phyloP scores from a whole-genome alignment of 2,329 filamentous ascomycete species.

The Tolypocladium capitatum region DNA sequence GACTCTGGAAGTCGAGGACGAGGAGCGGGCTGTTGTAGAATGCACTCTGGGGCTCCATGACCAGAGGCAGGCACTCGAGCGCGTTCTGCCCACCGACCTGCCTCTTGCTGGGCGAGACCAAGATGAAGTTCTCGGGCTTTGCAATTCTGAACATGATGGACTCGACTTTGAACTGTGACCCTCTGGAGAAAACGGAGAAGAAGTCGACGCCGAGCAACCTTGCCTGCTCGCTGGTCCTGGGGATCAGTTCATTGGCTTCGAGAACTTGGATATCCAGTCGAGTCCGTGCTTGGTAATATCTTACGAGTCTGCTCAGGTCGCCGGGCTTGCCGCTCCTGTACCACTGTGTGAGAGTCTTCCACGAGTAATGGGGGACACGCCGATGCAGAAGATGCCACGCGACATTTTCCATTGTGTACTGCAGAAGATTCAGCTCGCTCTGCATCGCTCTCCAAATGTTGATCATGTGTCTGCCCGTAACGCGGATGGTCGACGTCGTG shows the following conservation, averaged over 20 bases:
- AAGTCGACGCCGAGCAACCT: constrained; percentile 89
- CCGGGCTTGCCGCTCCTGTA: constrained; percentile 55
- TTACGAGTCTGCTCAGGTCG: constrained; percentile 60
- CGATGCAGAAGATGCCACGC: constrained; percentile 81
- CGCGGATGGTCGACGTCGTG: constrained; percentile 76
- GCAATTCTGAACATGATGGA: constrained; percentile 98
- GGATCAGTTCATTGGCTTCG: constrained; percentile 76
- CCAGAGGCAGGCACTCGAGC: constrained; percentile 81
- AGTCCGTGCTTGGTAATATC: constrained; percentile 64
- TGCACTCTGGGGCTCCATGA: constrained; percentile 93
- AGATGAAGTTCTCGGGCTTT: constrained; percentile 86
- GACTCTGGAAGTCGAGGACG: constrained; percentile 88
- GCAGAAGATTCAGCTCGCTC: constrained; percentile 76
- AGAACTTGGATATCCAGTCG: constrained; percentile 82
- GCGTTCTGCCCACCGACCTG: constrained; percentile 93
- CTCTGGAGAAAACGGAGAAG: constrained; percentile 86
- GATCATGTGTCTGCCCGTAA: constrained; percentile 93
- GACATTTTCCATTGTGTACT: constrained; percentile 95
- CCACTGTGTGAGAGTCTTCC: constrained; percentile 69
- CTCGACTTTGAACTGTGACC: constrained; percentile 97
- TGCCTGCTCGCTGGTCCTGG: constrained; percentile 87
- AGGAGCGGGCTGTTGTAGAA: constrained; percentile 86
- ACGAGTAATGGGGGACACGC: constrained; percentile 77
- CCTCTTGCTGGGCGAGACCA: constrained; percentile 79
- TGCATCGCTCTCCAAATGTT: constrained; percentile 97